Conservation (phyloP, 2,329 filamentous ascomycete genomes). For the Ilyonectria robusta region DNA sequence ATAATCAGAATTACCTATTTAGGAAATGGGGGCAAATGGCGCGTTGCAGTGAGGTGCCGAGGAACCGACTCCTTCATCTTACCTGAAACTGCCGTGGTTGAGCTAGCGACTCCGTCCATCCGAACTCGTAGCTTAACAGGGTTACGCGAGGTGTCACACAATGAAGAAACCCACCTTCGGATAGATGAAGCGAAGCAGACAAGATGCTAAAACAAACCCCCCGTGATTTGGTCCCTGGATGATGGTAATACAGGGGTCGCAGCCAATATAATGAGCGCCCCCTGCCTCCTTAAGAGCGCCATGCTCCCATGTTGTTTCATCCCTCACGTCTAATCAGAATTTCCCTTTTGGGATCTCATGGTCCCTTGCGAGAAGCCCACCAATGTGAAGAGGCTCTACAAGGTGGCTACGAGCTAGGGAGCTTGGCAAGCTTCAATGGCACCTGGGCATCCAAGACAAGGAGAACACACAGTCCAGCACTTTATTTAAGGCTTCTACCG, state of each 20-base stretch:
- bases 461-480: no score
- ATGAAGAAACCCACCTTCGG: background rate
- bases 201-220: background rate
- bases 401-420: no score
- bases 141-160: background rate
- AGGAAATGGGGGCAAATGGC: background rate
- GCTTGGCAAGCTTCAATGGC: no score
- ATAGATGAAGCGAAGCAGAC: background rate
- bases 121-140: background rate
- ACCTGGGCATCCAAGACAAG: no score
- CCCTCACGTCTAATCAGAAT: conserved; percentile 24
- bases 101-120: background rate
- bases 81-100: background rate
- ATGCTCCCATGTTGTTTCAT: background rate
- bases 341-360: conserved; percentile 16
- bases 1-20: background rate
- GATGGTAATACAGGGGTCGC: conserved; percentile 56
- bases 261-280: no score
- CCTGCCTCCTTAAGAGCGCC: background rate
- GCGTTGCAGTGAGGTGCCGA: background rate
- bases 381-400: background rate
- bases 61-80: background rate
- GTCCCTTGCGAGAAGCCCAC: background rate
- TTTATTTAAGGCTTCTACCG: no score
- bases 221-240: no score